phyloP scores from a whole-genome alignment of 2,329 filamentous ascomycete genomes.

The Aspergillus bombycis region DNA sequence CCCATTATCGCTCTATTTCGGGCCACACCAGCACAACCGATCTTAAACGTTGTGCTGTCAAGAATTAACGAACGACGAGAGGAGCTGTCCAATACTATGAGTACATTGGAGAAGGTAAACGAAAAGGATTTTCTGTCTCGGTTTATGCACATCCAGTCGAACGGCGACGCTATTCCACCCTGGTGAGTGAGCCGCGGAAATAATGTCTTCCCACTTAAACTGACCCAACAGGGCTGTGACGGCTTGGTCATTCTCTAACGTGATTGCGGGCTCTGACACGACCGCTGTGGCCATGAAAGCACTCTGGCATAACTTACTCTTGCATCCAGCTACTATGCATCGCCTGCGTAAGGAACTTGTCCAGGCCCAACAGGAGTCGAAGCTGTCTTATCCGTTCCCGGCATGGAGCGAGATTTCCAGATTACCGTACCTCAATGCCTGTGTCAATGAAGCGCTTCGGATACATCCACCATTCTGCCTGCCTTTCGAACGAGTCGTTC shows the following conservation, averaged over 20 bases:
- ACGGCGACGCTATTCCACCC: constrained; percentile 47
- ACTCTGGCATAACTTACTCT: constrained; percentile 72
- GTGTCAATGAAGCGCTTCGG: constrained; percentile 76
- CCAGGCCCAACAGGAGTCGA: constrained; percentile 50
- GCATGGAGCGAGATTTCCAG: constrained; percentile 65
- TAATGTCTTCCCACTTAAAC: constrained; percentile 38
- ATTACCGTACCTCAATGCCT: constrained; percentile 75
- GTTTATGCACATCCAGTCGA: neutral
- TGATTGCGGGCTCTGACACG: constrained; percentile 70
- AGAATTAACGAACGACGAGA: constrained; percentile 4
- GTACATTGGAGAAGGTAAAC: neutral
- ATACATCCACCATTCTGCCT: constrained; percentile 74
- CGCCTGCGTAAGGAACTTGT: constrained; percentile 58
- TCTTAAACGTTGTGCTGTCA: neutral
- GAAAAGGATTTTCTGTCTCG: constrained; percentile 6
- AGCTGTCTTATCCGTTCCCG: constrained; percentile 63
- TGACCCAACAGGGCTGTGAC: constrained; percentile 67
- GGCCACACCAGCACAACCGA: neutral
- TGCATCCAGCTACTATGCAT: constrained; percentile 55
- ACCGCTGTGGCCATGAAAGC: constrained; percentile 72
- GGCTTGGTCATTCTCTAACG: constrained; percentile 58
- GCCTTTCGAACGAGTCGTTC: constrained; percentile 73
- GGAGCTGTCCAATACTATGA: neutral
- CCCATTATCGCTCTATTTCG: constrained; percentile 3
- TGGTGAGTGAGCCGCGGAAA: constrained; percentile 67